Base-by-base conservation (phyloP, 495 filamentous ascomycete genomes). In the Xylaria acuta region DNA sequence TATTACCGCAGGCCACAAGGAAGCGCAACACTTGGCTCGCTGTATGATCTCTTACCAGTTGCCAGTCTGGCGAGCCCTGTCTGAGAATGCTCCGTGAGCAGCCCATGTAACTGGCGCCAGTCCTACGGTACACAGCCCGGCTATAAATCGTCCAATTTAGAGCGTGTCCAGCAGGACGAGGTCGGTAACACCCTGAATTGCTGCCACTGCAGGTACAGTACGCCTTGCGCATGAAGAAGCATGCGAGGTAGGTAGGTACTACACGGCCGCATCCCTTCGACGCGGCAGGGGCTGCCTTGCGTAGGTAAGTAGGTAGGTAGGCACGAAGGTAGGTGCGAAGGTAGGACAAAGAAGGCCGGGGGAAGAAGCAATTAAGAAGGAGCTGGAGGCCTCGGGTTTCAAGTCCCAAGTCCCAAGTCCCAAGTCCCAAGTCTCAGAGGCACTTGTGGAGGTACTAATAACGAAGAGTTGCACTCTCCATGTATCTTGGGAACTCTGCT, bases 271-370 rank as follows among this genome's bases (percentile, higher is more conserved):
- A 20, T 34, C 30, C 18, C 16, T 6, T 14, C 2, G 16, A 8
- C 7, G 22, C 0, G 8, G 58, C 20, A 62, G n/a, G 58, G 32
- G 36, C 58, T 40, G 18, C 56, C 7, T n/a, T 32, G n/a, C n/a
- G n/a, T n/a, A n/a, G n/a, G n/a, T n/a, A n/a, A n/a, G n/a, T n/a
- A n/a, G n/a, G n/a, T n/a, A n/a, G n/a, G n/a, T n/a, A n/a, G n/a
- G n/a, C n/a, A n/a, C n/a, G n/a, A n/a, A n/a, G n/a, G n/a, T n/a
- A n/a, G n/a, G n/a, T n/a, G n/a, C n/a, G n/a, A n/a, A n/a, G 36
- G 20, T 64, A 64, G 32, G 62, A 64, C 62, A 64, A 36, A 63
- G 40, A 47, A 32, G 4, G 27, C 22, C 38, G 40, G 20, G 40
- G 40, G 22, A 64, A 32, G 60, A 16, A 43, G 60, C n/a, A 45